These are phyloP conservation scores for Neurospora sp. DNA, from an alignment of 495 filamentous ascomycete species.

Conservation along the genomic window DNA sequence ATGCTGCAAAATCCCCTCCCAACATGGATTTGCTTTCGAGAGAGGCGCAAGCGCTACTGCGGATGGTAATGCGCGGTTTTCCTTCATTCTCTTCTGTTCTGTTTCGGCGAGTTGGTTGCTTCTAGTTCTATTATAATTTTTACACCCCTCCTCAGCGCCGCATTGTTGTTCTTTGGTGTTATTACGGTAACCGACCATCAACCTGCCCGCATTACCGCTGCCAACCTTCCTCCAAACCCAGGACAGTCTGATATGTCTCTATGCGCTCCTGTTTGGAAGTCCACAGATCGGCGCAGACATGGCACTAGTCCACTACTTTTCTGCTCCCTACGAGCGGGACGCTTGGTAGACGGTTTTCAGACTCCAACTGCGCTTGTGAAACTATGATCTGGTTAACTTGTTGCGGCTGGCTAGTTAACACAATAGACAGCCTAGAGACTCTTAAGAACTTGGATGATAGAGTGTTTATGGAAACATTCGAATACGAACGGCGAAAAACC, in stretches of 20 bases:
- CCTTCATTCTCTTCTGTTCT: neutral
- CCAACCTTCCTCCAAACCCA: neutral
- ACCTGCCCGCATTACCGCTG: neutral
- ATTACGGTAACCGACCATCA: neutral
- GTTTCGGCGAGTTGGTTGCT: neutral
- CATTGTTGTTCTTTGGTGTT: neutral
- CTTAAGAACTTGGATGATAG: neutral
- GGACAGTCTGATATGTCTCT: neutral
- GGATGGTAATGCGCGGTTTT: conserved; percentile 1
- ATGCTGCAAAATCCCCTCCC: neutral
- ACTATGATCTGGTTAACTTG: neutral
- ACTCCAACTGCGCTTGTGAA: neutral
- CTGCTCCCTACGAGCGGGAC: neutral
- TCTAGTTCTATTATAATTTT: neutral
- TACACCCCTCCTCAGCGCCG: neutral
- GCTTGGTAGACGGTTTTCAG: neutral
- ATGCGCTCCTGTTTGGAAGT: neutral
- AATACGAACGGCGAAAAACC: neutral
- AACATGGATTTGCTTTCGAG: neutral
- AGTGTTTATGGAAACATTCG: neutral
- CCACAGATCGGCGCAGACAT: neutral
- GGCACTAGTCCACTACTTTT: neutral
- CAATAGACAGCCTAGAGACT: neutral
- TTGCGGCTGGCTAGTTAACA: neutral
- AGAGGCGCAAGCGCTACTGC: neutral